Percentiles rank a stretch among this genome's conserved stretches.
Conservation (phyloP, 108 stramenopile genomes). For the Mediolabrus comicus region DNA sequence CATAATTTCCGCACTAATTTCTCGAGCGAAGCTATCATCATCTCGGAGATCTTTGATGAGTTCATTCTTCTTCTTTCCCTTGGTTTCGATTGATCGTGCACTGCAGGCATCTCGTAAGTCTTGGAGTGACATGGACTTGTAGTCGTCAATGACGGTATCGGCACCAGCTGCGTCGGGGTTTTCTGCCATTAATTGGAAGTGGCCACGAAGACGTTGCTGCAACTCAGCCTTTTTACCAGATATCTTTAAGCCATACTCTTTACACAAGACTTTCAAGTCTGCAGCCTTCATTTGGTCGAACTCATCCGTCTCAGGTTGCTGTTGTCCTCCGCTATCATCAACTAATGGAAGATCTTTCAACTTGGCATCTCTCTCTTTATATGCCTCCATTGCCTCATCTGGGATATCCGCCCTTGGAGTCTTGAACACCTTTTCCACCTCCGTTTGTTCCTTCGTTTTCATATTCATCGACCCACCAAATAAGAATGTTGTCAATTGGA, state of each 20-base stretch:
- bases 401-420: conserved; percentile 80
- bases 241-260: conserved; percentile 81
- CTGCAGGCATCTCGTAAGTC: conserved; percentile 68
- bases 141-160: conserved; percentile 51
- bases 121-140: conserved; percentile 70
- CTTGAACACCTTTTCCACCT: conserved; percentile 77
- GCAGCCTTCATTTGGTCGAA: conserved; percentile 75
- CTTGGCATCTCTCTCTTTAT: conserved; percentile 30
- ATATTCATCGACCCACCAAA: conserved; percentile 85
- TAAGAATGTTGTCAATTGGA: conserved; percentile 84
- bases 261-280: conserved; percentile 82
- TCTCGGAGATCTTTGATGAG: conserved; percentile 56
- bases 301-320: conserved; percentile 46
- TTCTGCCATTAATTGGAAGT: conserved; percentile 47
- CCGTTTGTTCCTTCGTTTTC: conserved; percentile 74
- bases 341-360: not conserved
- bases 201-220: conserved; percentile 67
- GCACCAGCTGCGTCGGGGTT: conserved; percentile 4
- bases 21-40: conserved; percentile 49
- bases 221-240: conserved; percentile 84
- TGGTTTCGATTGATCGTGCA: conserved; percentile 40
- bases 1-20: conserved; percentile 40
- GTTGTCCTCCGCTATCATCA: not conserved
- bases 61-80: conserved; percentile 39
- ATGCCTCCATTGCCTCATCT: conserved; percentile 74